phyloP scores from a whole-genome alignment of 768 basidiomycete species.

The Lyophyllum semitale region DNA sequence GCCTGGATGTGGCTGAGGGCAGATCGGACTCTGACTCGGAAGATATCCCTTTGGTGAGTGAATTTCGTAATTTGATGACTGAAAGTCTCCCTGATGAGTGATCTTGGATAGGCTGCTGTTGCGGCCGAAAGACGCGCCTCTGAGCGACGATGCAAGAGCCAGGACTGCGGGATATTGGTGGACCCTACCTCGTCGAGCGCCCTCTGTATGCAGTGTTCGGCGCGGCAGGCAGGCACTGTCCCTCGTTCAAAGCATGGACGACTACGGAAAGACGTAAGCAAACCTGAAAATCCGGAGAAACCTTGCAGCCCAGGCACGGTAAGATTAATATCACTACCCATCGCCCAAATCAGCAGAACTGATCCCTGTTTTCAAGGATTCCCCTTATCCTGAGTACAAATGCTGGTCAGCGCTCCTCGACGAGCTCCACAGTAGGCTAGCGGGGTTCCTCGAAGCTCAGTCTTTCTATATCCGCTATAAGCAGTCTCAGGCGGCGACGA shows the following conservation, averaged over 20 bases:
- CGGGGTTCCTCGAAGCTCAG: conserved; percentile 37
- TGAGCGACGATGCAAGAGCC: conserved; percentile 18
- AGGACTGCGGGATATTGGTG: conserved; percentile 25
- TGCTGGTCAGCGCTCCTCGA: conserved; percentile 28
- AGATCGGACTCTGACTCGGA: conserved; percentile 7
- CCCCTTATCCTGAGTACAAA: conserved; percentile 38
- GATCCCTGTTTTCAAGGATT: conserved; percentile 10
- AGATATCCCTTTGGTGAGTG: conserved; percentile 7
- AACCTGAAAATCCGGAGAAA: background rate
- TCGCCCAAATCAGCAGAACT: background rate
- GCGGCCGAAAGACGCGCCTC: conserved; percentile 1
- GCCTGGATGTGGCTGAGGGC: background rate
- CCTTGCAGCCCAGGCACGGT: too few species aligned
- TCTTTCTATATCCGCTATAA: conserved; percentile 33
- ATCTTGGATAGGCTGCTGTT: conserved; percentile 3
- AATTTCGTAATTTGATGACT: background rate
- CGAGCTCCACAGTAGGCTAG: conserved; percentile 26
- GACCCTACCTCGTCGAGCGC: conserved; percentile 10
- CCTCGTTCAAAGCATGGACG: background rate
- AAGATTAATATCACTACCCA: too few species aligned
- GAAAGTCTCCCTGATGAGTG: background rate
- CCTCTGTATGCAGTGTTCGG: conserved; percentile 30
- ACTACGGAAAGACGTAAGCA: background rate
- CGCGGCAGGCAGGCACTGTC: conserved; percentile 6
- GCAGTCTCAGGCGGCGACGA: background rate